Percentiles rank a stretch among this genome's conserved stretches.
Conservation (phyloP, 148 eudicot species). For the Dianthus caryophyllus region DNA sequence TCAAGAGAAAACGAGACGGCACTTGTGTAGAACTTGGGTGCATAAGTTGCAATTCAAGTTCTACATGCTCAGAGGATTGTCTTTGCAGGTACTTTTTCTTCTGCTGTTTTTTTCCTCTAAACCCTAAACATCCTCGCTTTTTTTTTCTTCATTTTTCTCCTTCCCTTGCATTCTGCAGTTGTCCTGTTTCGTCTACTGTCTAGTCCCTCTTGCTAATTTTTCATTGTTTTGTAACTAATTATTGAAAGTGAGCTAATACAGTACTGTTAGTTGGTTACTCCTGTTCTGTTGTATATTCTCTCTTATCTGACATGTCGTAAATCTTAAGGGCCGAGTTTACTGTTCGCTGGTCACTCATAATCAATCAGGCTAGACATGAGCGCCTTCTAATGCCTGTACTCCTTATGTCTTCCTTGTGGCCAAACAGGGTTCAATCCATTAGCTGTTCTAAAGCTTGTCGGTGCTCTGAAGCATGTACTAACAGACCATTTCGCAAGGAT, state of each 20-base stretch:
- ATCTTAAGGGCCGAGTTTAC: neutral
- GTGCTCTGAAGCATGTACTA: constrained; percentile 77
- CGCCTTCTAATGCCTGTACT: no score
- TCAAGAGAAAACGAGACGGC: constrained; percentile 67
- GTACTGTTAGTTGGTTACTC: constrained; percentile 8
- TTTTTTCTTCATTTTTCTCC: no score
- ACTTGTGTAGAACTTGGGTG: constrained; percentile 55
- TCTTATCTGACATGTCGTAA: neutral
- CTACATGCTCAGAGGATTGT: constrained; percentile 64
- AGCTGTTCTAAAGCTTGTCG: constrained; percentile 86
- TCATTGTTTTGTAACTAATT: no score
- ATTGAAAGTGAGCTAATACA: no score
- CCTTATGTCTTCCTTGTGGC: constrained; percentile 10
- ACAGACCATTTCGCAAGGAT: constrained; percentile 81
- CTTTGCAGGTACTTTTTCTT: constrained; percentile 99
- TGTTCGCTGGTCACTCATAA: neutral
- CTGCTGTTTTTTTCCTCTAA: no score
- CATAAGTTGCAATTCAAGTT: constrained; percentile 53
- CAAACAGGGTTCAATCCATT: constrained; percentile 76
- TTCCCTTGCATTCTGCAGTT: no score
- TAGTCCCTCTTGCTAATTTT: no score
- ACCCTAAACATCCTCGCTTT: no score
- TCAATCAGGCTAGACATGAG: neutral
- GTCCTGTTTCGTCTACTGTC: no score
- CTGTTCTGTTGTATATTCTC: neutral